Base-by-base conservation (phyloP, 2,329 filamentous ascomycete species). In the Mycosphaerella sp. region DNA sequence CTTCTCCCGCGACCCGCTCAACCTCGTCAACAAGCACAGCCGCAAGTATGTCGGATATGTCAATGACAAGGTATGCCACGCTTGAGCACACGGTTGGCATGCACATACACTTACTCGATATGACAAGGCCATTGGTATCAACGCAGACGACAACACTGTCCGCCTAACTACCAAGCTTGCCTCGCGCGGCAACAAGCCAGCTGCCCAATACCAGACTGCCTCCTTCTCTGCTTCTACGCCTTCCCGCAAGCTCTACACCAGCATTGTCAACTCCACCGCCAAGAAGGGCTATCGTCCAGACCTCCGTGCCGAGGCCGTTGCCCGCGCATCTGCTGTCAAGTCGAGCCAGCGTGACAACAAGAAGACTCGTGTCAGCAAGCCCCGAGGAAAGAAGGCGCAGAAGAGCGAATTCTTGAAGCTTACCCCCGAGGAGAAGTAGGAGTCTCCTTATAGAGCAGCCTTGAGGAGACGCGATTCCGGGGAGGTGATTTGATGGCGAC, bases 31-130 rank as follows among this genome's bases (percentile, higher is more conserved):
- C 85, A 79, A 85, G 76, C 86, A 95, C 80, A 84, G 81, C 66
- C 86, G 88, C 78, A 97, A 95, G 88, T 82, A 95, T 75, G 87
- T 87, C 67, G 93, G 93, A 69, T 94, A 89, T 75, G 83, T 88
- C 75, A 95, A 95, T 79, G 81, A 85, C 36, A 34, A 48, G 45
- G 45, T 48, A 41, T 39, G 17, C 6, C 35, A 6, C 27, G 17
- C 18, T n/a, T 7, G n/a, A 27, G 35, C 34, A 41, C 27, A 14
- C 89, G 93, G 86, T 66, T 59, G 12, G 35, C 35, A 27, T 25
- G 50, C 40, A 47, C 17, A 30, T 32, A 6, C 7, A 21, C 49
- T 17, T 34, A 40, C 41, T 14, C 6, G 36, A 40, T 28, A 12
- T 18, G 17, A 18, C 44, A 41, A 91, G 89, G 90, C 93, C 66